phyloP scores from a whole-genome alignment of 2,329 filamentous ascomycete genomes.

The Clarireedia homoeocarpa region DNA sequence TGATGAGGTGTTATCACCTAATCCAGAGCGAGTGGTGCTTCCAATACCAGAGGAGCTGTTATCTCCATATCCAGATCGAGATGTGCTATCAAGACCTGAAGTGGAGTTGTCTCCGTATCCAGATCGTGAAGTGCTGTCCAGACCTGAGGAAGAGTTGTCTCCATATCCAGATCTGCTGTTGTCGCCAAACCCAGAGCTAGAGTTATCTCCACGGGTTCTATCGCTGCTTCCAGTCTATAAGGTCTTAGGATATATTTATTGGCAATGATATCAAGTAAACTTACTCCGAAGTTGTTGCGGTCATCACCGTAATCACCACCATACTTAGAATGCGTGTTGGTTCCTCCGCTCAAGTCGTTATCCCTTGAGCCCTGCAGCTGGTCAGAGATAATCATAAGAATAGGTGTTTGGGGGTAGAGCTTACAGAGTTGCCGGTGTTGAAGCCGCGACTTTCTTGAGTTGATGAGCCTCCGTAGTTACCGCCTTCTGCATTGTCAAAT shows the following conservation, averaged over 20 bases:
- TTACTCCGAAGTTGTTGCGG: slow-evolving; percentile 5
- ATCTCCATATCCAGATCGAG: not conserved
- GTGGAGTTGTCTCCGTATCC: slow-evolving; percentile 4
- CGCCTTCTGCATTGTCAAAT: slow-evolving; percentile 5
- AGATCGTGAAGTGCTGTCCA: slow-evolving; percentile 17
- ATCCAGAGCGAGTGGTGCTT: not conserved
- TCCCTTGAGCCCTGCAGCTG: slow-evolving; percentile 24
- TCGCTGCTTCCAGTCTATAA: not conserved
- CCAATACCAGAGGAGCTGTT: not conserved
- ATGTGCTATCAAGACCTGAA: slow-evolving; percentile 6
- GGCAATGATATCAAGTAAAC: not conserved
- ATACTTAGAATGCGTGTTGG: not conserved
- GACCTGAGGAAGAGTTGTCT: slow-evolving; percentile 9
- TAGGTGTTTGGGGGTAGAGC: not conserved
- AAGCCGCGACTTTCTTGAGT: slow-evolving; percentile 6
- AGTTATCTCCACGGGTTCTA: slow-evolving; percentile 6
- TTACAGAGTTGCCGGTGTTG: slow-evolving; percentile 20
- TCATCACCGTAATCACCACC: slow-evolving; percentile 1
- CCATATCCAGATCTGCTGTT: slow-evolving; percentile 5
- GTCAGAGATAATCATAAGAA: slow-evolving; percentile 1
- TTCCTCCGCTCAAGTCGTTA: slow-evolving; percentile 11
- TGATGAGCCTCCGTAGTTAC: slow-evolving; percentile 4
- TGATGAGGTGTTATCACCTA: not conserved
- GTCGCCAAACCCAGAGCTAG: slow-evolving; percentile 16
- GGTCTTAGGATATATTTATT: not conserved